These are phyloP conservation scores for Eucalyptus fibrosa DNA, from an alignment of 345 rosid genomes.

Conservation along the genomic window DNA sequence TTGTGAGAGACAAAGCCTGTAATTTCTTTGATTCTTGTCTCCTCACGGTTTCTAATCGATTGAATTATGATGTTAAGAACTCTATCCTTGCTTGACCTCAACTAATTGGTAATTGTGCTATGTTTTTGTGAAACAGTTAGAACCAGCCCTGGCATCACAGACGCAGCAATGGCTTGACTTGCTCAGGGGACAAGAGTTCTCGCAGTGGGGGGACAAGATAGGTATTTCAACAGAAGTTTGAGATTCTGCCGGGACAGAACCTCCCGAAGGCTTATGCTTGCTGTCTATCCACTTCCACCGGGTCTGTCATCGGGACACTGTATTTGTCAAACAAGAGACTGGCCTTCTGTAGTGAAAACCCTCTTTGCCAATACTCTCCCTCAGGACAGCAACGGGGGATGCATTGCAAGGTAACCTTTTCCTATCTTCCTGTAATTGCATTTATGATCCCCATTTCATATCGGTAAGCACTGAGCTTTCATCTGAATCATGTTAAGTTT, in stretches of 20 bases:
- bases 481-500: neutral
- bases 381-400: slow-evolving; percentile 36
- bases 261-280: slow-evolving; percentile 63
- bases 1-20: neutral
- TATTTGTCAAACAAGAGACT: slow-evolving; percentile 48
- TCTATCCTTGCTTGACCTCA: neutral
- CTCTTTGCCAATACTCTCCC: slow-evolving; percentile 33
- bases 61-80: neutral
- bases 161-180: slow-evolving; percentile 76
- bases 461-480: neutral
- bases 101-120: neutral
- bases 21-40: neutral
- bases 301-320: slow-evolving; percentile 69
- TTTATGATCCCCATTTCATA: neutral
- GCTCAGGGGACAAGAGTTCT: slow-evolving; percentile 63
- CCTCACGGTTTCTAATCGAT: neutral
- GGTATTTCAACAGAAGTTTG: slow-evolving; percentile 58
- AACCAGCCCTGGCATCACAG: slow-evolving; percentile 50
- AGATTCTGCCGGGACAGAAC: slow-evolving; percentile 36
- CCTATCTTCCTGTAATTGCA: neutral
- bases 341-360: slow-evolving; percentile 60
- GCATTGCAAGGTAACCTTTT: slow-evolving; percentile 46
- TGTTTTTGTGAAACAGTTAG: slow-evolving; percentile 24
- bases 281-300: slow-evolving; percentile 59
- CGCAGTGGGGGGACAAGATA: slow-evolving; percentile 64